A percentile compares a stretch with the other conserved stretches of the same genome.
Evolutionary conservation across 495 filamentous ascomycete species (phyloP).

Genomic region (Parathielavia hyrcaniae): DNA sequence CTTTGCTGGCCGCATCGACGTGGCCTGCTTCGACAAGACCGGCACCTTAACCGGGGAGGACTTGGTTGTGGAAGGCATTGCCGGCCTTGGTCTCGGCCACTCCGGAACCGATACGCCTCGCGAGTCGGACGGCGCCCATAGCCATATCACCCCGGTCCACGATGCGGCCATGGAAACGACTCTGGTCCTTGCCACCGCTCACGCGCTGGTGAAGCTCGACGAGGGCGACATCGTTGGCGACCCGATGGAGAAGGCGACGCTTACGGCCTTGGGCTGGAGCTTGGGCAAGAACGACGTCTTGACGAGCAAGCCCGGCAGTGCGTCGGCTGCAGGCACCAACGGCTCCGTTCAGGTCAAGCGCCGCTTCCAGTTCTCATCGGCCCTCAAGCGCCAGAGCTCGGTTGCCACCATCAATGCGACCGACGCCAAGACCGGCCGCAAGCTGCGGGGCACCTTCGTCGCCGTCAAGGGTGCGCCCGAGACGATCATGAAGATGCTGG

Average conservation of each 20-base stretch:
- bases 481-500: conserved; percentile 88
- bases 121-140: conserved; percentile 73
- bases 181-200: conserved; percentile 88
- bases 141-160: conserved; percentile 58
- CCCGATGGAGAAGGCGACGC: conserved; percentile 97
- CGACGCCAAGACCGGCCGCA: conserved; percentile 64
- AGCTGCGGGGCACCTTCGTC: conserved; percentile 74
- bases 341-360: conserved; percentile 82
- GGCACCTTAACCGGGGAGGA: conserved; percentile 96
- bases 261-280: conserved; percentile 82
- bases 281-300: conserved; percentile 83
- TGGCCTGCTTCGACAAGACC: conserved; percentile 99
- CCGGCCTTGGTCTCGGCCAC: conserved; percentile 70
- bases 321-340: conserved; percentile 41
- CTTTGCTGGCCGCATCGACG: conserved; percentile 88
- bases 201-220: conserved; percentile 91
- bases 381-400: conserved; percentile 91
- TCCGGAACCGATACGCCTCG: conserved; percentile 54
- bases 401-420: conserved; percentile 70
- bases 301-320: conserved; percentile 45
- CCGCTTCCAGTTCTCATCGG: conserved; percentile 96
- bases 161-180: conserved; percentile 72
- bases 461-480: conserved; percentile 96
- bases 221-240: conserved; percentile 97
- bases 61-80: conserved; percentile 94